A percentile compares a stretch with the other conserved stretches of the same genome.
phyloP scores from a whole-genome alignment of 1,139 yeast species.

The Ogataea hybrid region DNA sequence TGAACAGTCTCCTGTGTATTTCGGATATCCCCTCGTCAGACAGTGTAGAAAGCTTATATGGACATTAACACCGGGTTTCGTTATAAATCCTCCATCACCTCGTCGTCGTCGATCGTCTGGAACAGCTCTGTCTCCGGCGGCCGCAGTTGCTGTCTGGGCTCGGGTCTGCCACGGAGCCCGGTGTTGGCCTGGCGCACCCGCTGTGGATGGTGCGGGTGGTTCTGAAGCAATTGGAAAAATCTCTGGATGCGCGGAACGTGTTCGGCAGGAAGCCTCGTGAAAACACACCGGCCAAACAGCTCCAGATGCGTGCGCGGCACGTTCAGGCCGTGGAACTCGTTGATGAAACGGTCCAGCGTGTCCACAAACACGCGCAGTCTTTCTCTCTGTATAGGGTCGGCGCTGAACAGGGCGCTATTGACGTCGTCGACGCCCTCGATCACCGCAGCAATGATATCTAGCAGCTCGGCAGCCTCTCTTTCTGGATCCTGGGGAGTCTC shows the following conservation, averaged over 20 bases:
- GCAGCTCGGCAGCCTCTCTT: conserved; percentile 30
- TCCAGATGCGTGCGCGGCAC: conserved; percentile 26
- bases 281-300: conserved; percentile 29
- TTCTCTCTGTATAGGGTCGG: conserved; percentile 21
- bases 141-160: conserved; percentile 7
- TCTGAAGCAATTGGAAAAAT: conserved; percentile 30
- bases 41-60: conserved; percentile 9
- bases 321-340: conserved; percentile 27
- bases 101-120: conserved; percentile 17
- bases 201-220: conserved; percentile 16
- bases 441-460: conserved; percentile 29
- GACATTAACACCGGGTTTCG: conserved; percentile 1
- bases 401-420: conserved; percentile 14
- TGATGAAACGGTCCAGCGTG: conserved; percentile 27
- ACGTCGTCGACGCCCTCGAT: conserved; percentile 26
- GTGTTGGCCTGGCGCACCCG: conserved; percentile 10
- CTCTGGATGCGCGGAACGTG: conserved; percentile 31
- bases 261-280: conserved; percentile 28
- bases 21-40: conserved; percentile 2
- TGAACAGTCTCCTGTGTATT: conserved; percentile 1
- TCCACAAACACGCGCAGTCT: conserved; percentile 28
- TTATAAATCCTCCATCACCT: conserved; percentile 20
- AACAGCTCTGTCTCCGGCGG: conserved; percentile 13
- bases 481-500: conserved; percentile 31
- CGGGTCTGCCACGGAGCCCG: conserved; percentile 8